Percentiles rank a stretch among this genome's conserved stretches.
These are phyloP conservation scores for Apium graveolens DNA, from an alignment of 129 eudicot genomes.

Conservation along the genomic window DNA sequence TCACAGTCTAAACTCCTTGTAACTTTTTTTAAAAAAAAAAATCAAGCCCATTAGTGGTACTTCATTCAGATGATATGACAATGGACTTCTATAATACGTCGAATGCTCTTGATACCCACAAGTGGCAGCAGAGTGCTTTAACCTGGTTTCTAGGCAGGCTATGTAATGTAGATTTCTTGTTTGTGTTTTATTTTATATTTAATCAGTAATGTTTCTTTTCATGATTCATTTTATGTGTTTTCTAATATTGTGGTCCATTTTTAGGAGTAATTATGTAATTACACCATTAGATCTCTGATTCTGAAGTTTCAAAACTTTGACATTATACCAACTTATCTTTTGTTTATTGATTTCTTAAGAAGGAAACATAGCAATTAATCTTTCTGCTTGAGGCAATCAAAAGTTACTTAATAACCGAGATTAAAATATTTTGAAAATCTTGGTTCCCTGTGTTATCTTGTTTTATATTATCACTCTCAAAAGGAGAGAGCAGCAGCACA, in stretches of 20 bases:
- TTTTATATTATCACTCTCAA: too few relatives aligned
- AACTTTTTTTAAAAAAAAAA: too few relatives aligned
- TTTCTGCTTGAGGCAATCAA: too few relatives aligned
- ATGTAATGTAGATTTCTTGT: background rate
- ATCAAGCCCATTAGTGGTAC: background rate
- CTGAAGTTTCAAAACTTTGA: background rate
- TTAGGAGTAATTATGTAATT: too few relatives aligned
- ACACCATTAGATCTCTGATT: background rate
- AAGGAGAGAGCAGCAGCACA: background rate
- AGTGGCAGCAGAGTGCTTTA: background rate
- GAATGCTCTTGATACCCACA: background rate
- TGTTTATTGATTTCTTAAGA: background rate
- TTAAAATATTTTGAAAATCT: too few relatives aligned
- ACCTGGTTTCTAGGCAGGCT: background rate
- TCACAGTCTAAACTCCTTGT: too few relatives aligned
- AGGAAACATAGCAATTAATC: background rate
- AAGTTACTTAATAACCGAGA: too few relatives aligned
- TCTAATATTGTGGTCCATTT: background rate
- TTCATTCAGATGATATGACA: background rate
- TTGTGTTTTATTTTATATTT: background rate
- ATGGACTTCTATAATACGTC: background rate
- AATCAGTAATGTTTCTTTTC: background rate
- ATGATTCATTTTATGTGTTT: background rate
- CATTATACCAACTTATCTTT: background rate
- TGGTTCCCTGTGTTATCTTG: background rate